Evolutionary conservation across 2,329 filamentous ascomycete genomes (phyloP).

Genomic region (Diaporthe ampelina): DNA sequence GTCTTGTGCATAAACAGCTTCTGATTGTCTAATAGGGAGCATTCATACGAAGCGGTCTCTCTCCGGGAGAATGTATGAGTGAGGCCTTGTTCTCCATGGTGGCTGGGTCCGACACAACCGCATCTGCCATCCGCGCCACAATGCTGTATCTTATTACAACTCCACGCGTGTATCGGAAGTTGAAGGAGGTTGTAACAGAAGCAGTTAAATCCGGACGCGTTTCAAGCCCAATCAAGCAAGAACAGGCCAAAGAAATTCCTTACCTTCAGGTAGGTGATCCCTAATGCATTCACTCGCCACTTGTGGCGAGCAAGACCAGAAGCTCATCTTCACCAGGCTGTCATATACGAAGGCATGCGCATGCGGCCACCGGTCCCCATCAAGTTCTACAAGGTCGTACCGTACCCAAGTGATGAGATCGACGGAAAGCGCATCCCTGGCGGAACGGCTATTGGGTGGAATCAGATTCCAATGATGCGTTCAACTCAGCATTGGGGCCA

Average conservation of each 20-base stretch:
- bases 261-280: constrained; percentile 19
- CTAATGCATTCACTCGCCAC: no score
- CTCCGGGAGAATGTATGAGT: constrained; percentile 60
- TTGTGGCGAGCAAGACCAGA: not conserved
- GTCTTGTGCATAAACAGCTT: not conserved
- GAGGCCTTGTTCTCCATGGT: constrained; percentile 47
- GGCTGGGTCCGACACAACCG: constrained; percentile 66
- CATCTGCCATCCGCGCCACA: constrained; percentile 61
- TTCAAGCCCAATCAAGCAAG: constrained; percentile 27
- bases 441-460: constrained; percentile 46
- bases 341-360: constrained; percentile 35
- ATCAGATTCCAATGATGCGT: constrained; percentile 39
- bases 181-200: constrained; percentile 38
- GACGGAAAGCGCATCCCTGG: constrained; percentile 50
- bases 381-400: constrained; percentile 46
- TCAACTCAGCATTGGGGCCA: constrained; percentile 52
- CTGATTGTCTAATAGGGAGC: constrained; percentile 12
- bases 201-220: not conserved
- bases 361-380: constrained; percentile 23
- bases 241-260: constrained; percentile 19
- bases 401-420: constrained; percentile 48
- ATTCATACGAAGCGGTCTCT: constrained; percentile 10
- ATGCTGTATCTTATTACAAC: constrained; percentile 42
- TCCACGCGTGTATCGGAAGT: constrained; percentile 37
- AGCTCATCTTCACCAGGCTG: not conserved